Evolutionary conservation across 345 rosid genomes (phyloP).

Genomic region (Combretum micranthum): DNA sequence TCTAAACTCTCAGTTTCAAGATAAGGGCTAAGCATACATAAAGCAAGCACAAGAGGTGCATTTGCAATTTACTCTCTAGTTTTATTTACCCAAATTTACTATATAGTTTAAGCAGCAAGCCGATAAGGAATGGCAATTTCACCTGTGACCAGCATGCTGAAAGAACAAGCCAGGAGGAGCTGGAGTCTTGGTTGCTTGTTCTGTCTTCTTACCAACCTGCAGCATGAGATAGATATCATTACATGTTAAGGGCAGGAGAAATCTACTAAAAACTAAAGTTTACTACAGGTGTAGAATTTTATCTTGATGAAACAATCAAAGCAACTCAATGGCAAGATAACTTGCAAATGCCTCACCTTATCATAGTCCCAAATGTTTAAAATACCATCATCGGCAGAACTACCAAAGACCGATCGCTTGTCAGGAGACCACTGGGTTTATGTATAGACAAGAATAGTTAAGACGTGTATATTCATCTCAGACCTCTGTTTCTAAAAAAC

Average conservation of each 20-base stretch:
- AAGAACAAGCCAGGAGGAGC: conserved; percentile 57
- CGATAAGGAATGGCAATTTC: not conserved
- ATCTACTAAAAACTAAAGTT: not conserved
- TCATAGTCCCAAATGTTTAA: conserved; percentile 92
- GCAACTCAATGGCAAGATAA: not conserved
- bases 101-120: not conserved
- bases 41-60: no score
- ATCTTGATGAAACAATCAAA: not conserved
- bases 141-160: conserved; percentile 79
- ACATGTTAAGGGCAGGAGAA: not conserved
- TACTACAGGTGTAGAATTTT: not conserved
- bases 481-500: not conserved
- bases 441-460: conserved; percentile 2
- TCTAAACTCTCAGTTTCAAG: no score
- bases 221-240: not conserved
- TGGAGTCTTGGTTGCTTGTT: conserved; percentile 25
- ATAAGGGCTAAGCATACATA: no score
- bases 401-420: conserved; percentile 84
- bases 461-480: not conserved
- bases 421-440: conserved; percentile 86
- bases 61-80: no score
- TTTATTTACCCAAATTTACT: no score
- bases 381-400: conserved; percentile 95
- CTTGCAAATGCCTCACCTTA: conserved; percentile 35
- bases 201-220: conserved; percentile 47